Conservation (phyloP, 177 flowering plant genomes). For the Vitis hybrid region DNA sequence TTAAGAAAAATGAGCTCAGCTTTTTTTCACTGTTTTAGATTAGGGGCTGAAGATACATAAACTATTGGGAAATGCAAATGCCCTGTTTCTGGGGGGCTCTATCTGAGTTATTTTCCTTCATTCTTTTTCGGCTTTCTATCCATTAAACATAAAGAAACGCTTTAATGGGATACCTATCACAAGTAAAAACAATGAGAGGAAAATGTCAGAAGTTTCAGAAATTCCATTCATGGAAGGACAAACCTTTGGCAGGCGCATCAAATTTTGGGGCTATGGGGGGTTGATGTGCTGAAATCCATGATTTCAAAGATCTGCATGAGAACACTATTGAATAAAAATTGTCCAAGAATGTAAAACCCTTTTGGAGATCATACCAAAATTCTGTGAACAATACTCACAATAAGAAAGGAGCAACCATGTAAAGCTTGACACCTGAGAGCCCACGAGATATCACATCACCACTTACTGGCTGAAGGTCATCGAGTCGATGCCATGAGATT, state of each 20-base stretch:
- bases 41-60: no score
- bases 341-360: neutral
- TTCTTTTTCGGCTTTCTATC: no score
- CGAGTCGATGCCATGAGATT: constrained; percentile 93
- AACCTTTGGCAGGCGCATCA: constrained; percentile 68
- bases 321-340: constrained; percentile 3
- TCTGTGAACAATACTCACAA: constrained; percentile 42
- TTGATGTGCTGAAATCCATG: constrained; percentile 70
- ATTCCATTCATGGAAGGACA: neutral
- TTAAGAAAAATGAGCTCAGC: no score
- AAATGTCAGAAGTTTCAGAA: no score
- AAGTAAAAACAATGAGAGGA: neutral
- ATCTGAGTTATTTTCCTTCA: no score
- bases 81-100: no score
- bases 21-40: no score
- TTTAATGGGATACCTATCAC: no score
- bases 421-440: constrained; percentile 75
- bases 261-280: constrained; percentile 48
- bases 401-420: constrained; percentile 93
- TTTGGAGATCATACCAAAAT: neutral
- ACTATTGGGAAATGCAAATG: no score
- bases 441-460: constrained; percentile 75
- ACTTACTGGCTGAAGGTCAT: constrained; percentile 76
- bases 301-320: constrained; percentile 63
- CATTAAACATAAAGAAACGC: no score